Percentiles rank a stretch among this genome's conserved stretches.
These are phyloP conservation scores for Macadamia tetraphylla DNA, from an alignment of 164 flowering plant genomes.

Conservation along the genomic window DNA sequence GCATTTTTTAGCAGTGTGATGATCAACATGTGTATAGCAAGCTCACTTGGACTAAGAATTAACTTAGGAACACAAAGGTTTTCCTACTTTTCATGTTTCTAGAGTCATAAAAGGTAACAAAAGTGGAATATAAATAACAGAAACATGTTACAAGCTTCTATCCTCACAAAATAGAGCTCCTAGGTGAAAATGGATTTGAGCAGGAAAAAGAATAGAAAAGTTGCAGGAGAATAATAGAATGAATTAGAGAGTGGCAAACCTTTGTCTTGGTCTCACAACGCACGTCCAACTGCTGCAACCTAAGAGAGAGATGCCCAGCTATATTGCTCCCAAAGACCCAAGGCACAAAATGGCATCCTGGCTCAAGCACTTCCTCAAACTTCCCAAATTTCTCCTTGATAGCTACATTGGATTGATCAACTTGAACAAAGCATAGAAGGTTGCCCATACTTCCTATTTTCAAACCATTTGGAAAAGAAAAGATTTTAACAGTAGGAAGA, in stretches of 20 bases:
- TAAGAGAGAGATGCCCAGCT: slow-evolving; percentile 26
- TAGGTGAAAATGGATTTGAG: too few relatives aligned
- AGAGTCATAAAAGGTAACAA: too few relatives aligned
- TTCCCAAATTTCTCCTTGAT: slow-evolving; percentile 28
- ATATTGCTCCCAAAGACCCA: slow-evolving; percentile 22
- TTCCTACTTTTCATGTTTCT: too few relatives aligned
- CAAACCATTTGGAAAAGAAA: neutral
- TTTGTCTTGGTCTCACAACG: slow-evolving; percentile 35
- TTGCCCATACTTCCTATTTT: slow-evolving; percentile 17
- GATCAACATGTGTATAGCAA: too few relatives aligned
- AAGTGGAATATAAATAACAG: too few relatives aligned
- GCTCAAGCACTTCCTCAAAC: slow-evolving; percentile 27
- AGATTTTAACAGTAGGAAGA: neutral
- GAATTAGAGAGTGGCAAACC: slow-evolving; percentile 16
- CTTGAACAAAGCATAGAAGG: slow-evolving; percentile 23
- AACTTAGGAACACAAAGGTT: too few relatives aligned
- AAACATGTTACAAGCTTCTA: too few relatives aligned
- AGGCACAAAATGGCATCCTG: slow-evolving; percentile 35
- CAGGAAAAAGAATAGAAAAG: too few relatives aligned
- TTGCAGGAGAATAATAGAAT: neutral
- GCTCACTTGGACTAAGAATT: too few relatives aligned
- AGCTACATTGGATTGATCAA: slow-evolving; percentile 30
- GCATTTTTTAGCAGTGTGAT: too few relatives aligned
- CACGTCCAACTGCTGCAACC: slow-evolving; percentile 32
- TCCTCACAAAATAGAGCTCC: too few relatives aligned